Percentiles rank a stretch among this genome's conserved stretches.
Evolutionary conservation across 2,329 filamentous ascomycete species (phyloP).

Genomic region (Fusarium continuum): DNA sequence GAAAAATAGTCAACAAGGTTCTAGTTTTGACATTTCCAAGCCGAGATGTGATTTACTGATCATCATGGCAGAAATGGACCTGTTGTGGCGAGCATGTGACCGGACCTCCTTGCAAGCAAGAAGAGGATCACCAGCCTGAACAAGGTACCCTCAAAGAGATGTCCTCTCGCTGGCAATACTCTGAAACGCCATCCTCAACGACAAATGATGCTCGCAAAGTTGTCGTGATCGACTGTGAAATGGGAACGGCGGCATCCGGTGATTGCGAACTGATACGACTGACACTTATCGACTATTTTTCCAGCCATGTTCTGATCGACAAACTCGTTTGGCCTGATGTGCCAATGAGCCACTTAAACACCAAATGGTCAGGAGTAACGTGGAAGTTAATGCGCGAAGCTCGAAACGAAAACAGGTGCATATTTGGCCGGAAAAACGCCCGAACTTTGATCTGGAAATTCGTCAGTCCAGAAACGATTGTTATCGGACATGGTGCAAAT

Average conservation of each 20-base stretch:
- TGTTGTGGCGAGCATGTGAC: conserved; percentile 6
- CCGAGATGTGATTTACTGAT: background rate
- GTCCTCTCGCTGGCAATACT: conserved; percentile 7
- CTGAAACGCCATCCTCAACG: background rate
- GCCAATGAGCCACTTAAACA: conserved; percentile 59
- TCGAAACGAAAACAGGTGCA: conserved; percentile 43
- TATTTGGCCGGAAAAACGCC: conserved; percentile 55
- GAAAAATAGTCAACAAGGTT: background rate
- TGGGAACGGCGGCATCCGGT: conserved; percentile 56
- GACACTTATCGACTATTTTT: conserved; percentile 61
- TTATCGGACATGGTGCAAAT: conserved; percentile 56
- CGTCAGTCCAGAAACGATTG: conserved; percentile 56
- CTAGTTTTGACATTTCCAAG: accelerated
- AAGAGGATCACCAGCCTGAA: background rate
- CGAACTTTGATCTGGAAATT: conserved; percentile 54
- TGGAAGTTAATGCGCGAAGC: conserved; percentile 51
- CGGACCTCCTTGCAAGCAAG: background rate
- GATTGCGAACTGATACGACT: conserved; percentile 63
- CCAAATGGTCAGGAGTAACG: conserved; percentile 59
- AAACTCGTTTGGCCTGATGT: conserved; percentile 59
- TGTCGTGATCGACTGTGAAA: conserved; percentile 65
- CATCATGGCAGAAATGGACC: background rate
- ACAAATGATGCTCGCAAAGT: conserved; percentile 10
- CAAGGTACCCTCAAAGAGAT: background rate
- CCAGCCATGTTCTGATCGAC: conserved; percentile 58